Evolutionary conservation across 2,329 filamentous ascomycete species (phyloP).

Genomic region (Trichophyton schoenleinii): DNA sequence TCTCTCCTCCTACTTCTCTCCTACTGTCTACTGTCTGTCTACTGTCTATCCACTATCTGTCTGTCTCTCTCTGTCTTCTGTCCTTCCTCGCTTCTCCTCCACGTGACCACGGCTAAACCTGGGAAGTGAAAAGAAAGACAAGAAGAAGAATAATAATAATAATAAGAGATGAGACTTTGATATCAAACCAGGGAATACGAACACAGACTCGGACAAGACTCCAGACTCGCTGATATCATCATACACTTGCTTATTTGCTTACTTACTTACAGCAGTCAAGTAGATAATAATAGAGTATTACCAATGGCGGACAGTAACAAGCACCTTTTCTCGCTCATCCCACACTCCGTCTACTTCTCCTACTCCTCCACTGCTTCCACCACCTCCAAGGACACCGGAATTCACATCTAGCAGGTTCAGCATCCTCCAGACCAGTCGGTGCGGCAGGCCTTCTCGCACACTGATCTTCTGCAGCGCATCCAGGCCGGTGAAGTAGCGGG

Average conservation of each 20-base stretch:
- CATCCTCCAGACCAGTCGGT: conserved; percentile 50
- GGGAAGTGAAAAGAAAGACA: too few species aligned
- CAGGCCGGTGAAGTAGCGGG: conserved; percentile 78
- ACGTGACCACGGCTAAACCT: not conserved
- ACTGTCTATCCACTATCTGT: too few species aligned
- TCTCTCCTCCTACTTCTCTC: too few species aligned
- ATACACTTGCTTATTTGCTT: too few species aligned
- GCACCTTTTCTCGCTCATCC: conserved; percentile 27
- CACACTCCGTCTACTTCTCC: conserved; percentile 16
- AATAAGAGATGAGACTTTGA: too few species aligned
- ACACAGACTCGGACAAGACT: too few species aligned
- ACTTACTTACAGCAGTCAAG: too few species aligned
- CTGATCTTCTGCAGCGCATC: conserved; percentile 77
- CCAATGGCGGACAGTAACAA: conserved; percentile 60
- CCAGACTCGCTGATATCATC: too few species aligned
- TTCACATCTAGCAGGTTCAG: conserved; percentile 54
- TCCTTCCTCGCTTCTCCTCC: not conserved
- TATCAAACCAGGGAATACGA: not conserved
- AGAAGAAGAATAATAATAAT: too few species aligned
- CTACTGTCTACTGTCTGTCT: too few species aligned
- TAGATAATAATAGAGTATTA: conserved; percentile 21
- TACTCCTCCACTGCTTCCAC: too few species aligned
- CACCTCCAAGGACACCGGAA: too few species aligned
- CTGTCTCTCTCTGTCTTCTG: not conserved
- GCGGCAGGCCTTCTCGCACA: conserved; percentile 72